A percentile compares a stretch with the other conserved stretches of the same genome.
Evolutionary conservation across 305 asterid genomes (phyloP).

Genomic region (Euphrasia arctica): DNA sequence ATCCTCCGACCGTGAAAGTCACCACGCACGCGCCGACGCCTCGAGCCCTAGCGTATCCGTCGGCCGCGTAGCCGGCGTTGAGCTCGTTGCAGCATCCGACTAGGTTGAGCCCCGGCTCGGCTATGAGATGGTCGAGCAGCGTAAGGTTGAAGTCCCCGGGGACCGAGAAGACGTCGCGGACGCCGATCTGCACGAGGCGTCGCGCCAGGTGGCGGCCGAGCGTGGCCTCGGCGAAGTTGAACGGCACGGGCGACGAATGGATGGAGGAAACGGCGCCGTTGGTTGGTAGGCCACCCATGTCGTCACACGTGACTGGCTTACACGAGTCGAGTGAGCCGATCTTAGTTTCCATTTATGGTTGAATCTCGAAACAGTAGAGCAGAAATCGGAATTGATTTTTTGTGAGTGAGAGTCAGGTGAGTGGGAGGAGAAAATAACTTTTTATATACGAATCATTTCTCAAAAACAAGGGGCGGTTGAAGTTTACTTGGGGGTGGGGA

Average conservation of each 20-base stretch:
- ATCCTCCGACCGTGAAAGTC: constrained; percentile 86
- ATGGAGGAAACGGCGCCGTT: constrained; percentile 38
- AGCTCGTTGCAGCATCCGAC: constrained; percentile 92
- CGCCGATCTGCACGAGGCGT: constrained; percentile 80
- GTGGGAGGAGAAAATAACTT: not conserved
- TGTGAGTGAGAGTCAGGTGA: not conserved
- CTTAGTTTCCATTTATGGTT: constrained; percentile 39
- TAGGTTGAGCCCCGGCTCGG: constrained; percentile 76
- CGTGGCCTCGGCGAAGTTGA: constrained; percentile 58
- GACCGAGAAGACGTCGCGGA: constrained; percentile 63
- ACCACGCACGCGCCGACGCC: constrained; percentile 92
- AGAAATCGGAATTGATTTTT: not conserved
- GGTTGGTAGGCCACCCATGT: constrained; percentile 42
- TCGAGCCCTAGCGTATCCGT: constrained; percentile 81
- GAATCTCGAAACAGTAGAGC: not conserved
- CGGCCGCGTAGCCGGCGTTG: constrained; percentile 91
- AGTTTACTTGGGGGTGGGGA: not conserved
- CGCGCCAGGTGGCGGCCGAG: constrained; percentile 93
- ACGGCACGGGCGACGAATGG: constrained; percentile 32
- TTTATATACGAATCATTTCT: not conserved
- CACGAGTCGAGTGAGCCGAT: constrained; percentile 50
- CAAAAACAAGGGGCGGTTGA: not conserved
- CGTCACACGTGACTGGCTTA: constrained; percentile 37
- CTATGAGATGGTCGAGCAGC: constrained; percentile 67
- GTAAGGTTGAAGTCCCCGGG: constrained; percentile 82